phyloP scores from a whole-genome alignment of 2,329 filamentous ascomycete species.

The Trichoderma sp. region DNA sequence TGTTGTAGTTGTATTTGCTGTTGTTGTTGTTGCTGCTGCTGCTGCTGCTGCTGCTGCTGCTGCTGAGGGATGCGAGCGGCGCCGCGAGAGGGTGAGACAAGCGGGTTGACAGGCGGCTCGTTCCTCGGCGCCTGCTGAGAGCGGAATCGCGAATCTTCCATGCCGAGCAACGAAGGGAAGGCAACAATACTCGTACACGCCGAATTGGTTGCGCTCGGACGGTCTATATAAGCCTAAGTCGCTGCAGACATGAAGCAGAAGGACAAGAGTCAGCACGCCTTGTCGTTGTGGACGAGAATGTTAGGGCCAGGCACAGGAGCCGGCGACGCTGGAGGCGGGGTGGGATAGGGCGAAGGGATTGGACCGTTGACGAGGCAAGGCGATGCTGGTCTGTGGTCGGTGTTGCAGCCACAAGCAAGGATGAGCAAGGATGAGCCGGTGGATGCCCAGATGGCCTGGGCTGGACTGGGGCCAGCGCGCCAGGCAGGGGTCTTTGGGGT shows the following conservation, averaged over 20 bases:
- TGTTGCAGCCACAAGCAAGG: conserved; percentile 29
- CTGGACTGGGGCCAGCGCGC: conserved; percentile 27
- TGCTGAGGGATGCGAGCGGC: conserved; percentile 60
- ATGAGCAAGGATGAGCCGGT: conserved; percentile 36
- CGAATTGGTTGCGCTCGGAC: conserved; percentile 40
- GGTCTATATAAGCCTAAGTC: conserved; percentile 32
- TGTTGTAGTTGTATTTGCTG: conserved; percentile 29
- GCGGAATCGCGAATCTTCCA: conserved; percentile 80
- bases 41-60: background rate
- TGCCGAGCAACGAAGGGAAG: conserved; percentile 43
- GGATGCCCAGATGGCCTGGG: conserved; percentile 36
- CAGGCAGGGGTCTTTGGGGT: conserved; percentile 23
- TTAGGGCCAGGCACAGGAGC: conserved; percentile 33
- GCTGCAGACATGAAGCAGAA: conserved; percentile 43
- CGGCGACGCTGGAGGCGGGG: conserved; percentile 37
- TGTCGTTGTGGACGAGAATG: conserved; percentile 26
- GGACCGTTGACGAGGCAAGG: conserved; percentile 24
- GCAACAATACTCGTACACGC: conserved; percentile 44
- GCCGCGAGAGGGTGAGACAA: conserved; percentile 74
- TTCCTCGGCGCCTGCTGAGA: conserved; percentile 75
- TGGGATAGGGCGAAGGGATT: conserved; percentile 28
- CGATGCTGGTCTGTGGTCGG: conserved; percentile 24
- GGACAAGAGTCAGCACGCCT: conserved; percentile 35
- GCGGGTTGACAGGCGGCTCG: conserved; percentile 72
- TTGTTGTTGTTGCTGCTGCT: conserved; percentile 29